These are phyloP conservation scores for Cicer arietinum DNA, from an alignment of 306 rosid genomes.

Conservation along the genomic window DNA sequence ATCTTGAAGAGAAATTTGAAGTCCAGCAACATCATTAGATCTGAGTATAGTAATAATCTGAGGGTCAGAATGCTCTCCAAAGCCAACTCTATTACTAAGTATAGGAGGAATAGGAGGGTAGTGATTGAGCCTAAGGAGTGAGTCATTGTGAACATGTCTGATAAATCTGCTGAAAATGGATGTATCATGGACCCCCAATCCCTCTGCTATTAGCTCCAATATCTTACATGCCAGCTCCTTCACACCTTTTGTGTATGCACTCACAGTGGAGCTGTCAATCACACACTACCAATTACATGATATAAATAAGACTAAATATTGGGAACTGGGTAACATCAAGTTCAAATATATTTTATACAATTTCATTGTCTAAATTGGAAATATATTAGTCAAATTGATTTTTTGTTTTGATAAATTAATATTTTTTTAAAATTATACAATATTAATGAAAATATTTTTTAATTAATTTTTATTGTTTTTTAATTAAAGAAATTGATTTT, in stretches of 20 bases:
- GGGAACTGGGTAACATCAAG: too few relatives aligned
- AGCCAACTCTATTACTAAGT: conserved; percentile 46
- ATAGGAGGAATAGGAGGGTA: conserved; percentile 54
- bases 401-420: too few relatives aligned
- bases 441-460: too few relatives aligned
- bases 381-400: too few relatives aligned
- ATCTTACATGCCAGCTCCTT: conserved; percentile 70
- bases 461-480: too few relatives aligned
- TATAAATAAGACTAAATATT: too few relatives aligned
- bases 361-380: too few relatives aligned
- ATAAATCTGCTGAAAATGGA: conserved; percentile 62
- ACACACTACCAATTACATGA: not conserved
- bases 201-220: conserved; percentile 76
- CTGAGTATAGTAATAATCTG: conserved; percentile 76
- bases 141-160: conserved; percentile 63
- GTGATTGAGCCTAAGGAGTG: conserved; percentile 78
- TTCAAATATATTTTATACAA: too few relatives aligned
- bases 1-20: conserved; percentile 67
- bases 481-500: too few relatives aligned
- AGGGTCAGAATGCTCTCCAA: conserved; percentile 95
- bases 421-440: too few relatives aligned
- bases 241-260: conserved; percentile 56
- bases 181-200: conserved; percentile 61
- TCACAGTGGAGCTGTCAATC: conserved; percentile 60
- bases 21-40: conserved; percentile 84